A percentile compares a stretch with the other conserved stretches of the same genome.
These are phyloP conservation scores for Boletus hoseneyae DNA, from an alignment of 1,284 basidiomycete genomes.

Conservation along the genomic window DNA sequence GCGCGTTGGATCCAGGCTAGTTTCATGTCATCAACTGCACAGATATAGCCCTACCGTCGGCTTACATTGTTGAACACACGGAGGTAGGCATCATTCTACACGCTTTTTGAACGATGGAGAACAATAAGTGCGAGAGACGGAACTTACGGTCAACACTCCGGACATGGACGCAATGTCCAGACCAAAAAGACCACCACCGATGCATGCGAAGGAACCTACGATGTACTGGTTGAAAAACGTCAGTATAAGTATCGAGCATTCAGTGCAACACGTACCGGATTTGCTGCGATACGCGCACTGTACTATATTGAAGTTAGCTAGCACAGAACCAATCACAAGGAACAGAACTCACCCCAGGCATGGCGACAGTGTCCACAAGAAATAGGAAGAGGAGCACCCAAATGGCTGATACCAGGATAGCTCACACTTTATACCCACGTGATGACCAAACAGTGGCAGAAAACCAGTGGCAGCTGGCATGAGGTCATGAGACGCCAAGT, in stretches of 20 bases:
- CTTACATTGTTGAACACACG: constrained; percentile 46
- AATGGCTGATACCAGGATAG: background rate
- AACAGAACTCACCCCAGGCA: constrained; percentile 25
- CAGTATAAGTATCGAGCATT: constrained; percentile 2
- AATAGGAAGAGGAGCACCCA: background rate
- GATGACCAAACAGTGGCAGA: too few relatives aligned
- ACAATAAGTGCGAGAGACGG: background rate
- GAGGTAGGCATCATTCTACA: constrained; percentile 56
- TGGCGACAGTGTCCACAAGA: constrained; percentile 6
- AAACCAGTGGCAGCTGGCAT: too few relatives aligned
- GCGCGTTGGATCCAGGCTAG: constrained; percentile 51
- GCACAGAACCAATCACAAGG: background rate
- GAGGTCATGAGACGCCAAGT: too few relatives aligned
- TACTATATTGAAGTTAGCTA: constrained; percentile 35
- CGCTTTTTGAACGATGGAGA: background rate
- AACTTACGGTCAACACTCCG: constrained; percentile 63
- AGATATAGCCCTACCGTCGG: background rate
- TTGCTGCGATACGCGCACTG: constrained; percentile 46
- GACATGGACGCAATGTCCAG: constrained; percentile 81
- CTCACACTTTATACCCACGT: constrained; percentile 14
- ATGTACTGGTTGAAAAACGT: constrained; percentile 43
- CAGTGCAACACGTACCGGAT: constrained; percentile 39
- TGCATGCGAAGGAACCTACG: constrained; percentile 76
- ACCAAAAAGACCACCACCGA: constrained; percentile 75
- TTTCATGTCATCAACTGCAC: background rate